These are phyloP conservation scores for Xylaria sp. DNA, from an alignment of 2,329 filamentous ascomycete species.

Conservation along the genomic window DNA sequence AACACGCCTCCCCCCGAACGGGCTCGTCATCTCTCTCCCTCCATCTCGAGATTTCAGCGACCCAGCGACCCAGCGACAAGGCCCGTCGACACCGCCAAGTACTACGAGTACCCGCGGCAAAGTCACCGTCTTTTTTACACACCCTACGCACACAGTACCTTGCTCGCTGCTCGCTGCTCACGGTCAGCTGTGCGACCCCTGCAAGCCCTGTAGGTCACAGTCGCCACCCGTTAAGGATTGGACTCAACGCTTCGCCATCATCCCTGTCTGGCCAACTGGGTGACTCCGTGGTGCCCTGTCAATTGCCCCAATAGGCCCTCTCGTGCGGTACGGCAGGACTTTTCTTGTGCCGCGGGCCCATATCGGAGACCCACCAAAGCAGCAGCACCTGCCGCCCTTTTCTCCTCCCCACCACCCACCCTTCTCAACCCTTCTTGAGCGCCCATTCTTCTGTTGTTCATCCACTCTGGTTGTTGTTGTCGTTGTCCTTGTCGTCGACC, in stretches of 20 bases:
- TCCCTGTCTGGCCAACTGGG: slow-evolving; percentile 36
- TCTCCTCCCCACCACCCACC: slow-evolving; percentile 38
- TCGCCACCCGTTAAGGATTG: slow-evolving; percentile 28
- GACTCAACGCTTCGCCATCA: slow-evolving; percentile 26
- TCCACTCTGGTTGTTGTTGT: slow-evolving; percentile 24
- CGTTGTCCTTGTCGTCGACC: slow-evolving; percentile 23
- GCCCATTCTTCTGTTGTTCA: slow-evolving; percentile 27
- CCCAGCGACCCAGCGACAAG: too few species aligned
- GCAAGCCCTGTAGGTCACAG: slow-evolving; percentile 27
- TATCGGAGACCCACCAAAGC: slow-evolving; percentile 17
- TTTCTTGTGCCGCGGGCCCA: slow-evolving; percentile 30
- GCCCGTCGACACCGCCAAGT: background rate
- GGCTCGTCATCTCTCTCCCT: slow-evolving; percentile 14
- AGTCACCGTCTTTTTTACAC: slow-evolving; percentile 10
- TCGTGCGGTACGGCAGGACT: slow-evolving; percentile 27
- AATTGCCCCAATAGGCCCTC: slow-evolving; percentile 27
- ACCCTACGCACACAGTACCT: slow-evolving; percentile 3
- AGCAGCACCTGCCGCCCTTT: slow-evolving; percentile 33
- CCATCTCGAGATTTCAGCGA: slow-evolving; percentile 2
- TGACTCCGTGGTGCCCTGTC: slow-evolving; percentile 37
- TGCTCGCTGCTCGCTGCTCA: slow-evolving; percentile 8
- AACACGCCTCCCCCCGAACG: slow-evolving; percentile 8
- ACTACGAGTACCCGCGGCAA: slow-evolving; percentile 21
- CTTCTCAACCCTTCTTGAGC: slow-evolving; percentile 27
- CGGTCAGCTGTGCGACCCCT: slow-evolving; percentile 23